Evolutionary conservation across 148 eudicot genomes (phyloP).

Genomic region (Persicaria maculosa): DNA sequence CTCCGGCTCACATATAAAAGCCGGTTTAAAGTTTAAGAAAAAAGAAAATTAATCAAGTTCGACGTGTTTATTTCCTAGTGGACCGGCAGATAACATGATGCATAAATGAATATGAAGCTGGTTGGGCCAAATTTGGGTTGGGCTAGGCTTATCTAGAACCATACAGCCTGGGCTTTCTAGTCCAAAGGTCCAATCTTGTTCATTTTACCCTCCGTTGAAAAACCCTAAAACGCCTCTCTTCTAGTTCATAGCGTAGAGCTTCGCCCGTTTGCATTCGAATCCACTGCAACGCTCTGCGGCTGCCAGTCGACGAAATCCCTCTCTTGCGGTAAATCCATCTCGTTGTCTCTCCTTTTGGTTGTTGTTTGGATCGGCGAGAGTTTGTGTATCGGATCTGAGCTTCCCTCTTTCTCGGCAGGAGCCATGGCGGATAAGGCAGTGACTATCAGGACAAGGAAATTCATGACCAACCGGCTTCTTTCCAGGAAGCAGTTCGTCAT

Average conservation of each 20-base stretch:
- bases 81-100: too few species aligned
- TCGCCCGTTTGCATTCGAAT: neutral
- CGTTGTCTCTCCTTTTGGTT: neutral
- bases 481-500: constrained; percentile 27
- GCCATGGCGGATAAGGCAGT: constrained; percentile 31
- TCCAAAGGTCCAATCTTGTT: too few species aligned
- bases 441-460: constrained; percentile 24
- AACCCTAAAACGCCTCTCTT: neutral
- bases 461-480: constrained; percentile 30
- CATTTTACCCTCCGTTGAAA: neutral
- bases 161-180: too few species aligned
- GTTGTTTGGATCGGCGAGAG: neutral
- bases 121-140: too few species aligned
- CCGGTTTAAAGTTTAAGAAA: too few species aligned
- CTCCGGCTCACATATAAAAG: too few species aligned
- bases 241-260: neutral
- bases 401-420: neutral
- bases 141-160: too few species aligned
- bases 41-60: too few species aligned
- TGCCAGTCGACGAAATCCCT: neutral
- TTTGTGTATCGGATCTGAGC: neutral
- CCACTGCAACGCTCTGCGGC: neutral
- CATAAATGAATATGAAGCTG: too few species aligned
- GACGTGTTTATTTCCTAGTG: too few species aligned
- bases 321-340: neutral